Evolutionary conservation across 176 grass and related monocot genomes (phyloP), one percentile per base, ranked within the genome.

Genomic region (Oryza nivara): DNA sequence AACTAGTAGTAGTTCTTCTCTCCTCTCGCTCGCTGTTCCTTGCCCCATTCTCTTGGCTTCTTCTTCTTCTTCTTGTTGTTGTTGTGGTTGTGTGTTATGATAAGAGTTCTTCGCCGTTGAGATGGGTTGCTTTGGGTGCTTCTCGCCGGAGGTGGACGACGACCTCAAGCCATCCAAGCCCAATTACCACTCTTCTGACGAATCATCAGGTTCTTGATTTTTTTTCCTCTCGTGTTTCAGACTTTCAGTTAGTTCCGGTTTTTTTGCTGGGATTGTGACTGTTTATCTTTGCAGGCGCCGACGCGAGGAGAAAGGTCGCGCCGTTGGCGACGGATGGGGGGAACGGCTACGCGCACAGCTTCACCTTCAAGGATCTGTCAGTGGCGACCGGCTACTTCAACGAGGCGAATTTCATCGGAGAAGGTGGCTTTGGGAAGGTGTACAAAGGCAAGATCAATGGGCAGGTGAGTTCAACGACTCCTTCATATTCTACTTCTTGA

Each of bases 361-460:
- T 98, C 86, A 88, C 89, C 88, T 98, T 98, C 70, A 88, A 87
- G 73, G 93, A 98, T 92, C 91, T 98, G 54, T 85, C 83, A 1
- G 71, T 85, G 7, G 96, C 96, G 14, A 95, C 93, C 0, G 85
- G 91, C 38, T 90, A 95, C 82, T 98, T 98, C 87, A 95, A 92
- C 75, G 67, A 85, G 35, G 77, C 76, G 6, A 98, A 95, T 89
- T 92, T 95, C 76, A 90, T 98, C 9, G 96, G 96, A 7, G 89
- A 93, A 63, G 96, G 96, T 13, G 96, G 96, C 13, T 98, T 98
- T 44, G 96, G 93, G 65, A 94, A 89, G 83, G 96, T 98, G 14
- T 98, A 90, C 87, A 98, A 95, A 77, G 96, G 93, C 68, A 92
- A 87, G 73, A 86, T 98, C 43, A 89, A 89, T 68, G 68, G 89